Evolutionary conservation across 805 yeast genomes (phyloP).

Genomic region (Ogataea nitratoaversa): DNA sequence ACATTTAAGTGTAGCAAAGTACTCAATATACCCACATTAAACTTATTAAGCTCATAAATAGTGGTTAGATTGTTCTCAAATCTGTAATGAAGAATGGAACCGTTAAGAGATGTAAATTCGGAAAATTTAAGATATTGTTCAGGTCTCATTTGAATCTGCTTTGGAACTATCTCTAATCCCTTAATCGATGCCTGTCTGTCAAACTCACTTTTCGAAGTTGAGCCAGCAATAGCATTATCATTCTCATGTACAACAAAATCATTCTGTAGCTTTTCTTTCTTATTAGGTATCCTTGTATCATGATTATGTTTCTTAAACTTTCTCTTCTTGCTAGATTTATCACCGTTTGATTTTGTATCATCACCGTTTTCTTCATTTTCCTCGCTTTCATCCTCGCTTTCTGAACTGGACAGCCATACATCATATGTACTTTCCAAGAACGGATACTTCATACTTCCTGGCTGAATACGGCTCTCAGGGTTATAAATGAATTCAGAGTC

Average conservation of each 20-base stretch:
- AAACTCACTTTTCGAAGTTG: neutral
- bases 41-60: neutral
- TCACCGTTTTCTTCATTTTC: neutral
- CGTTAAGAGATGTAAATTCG: neutral
- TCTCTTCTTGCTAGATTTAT: too few species aligned
- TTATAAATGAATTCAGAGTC: conserved; percentile 5
- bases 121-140: conserved; percentile 14
- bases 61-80: neutral
- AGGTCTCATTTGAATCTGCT: conserved; percentile 5
- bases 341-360: too few species aligned
- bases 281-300: neutral
- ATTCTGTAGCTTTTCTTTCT: neutral
- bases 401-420: conserved; percentile 18
- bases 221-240: neutral
- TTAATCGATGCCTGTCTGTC: neutral
- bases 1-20: conserved; percentile 47
- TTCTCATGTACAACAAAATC: neutral
- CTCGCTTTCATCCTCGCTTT: conserved; percentile 1
- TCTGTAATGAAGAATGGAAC: neutral
- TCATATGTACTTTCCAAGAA: conserved; percentile 19
- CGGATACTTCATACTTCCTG: conserved; percentile 13
- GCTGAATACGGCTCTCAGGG: conserved; percentile 7
- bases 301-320: neutral
- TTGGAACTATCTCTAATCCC: conserved; percentile 14
- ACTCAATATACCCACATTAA: conserved; percentile 28